These are phyloP conservation scores for Phialophora tarda DNA, from an alignment of 2,329 filamentous ascomycete genomes.

Conservation along the genomic window DNA sequence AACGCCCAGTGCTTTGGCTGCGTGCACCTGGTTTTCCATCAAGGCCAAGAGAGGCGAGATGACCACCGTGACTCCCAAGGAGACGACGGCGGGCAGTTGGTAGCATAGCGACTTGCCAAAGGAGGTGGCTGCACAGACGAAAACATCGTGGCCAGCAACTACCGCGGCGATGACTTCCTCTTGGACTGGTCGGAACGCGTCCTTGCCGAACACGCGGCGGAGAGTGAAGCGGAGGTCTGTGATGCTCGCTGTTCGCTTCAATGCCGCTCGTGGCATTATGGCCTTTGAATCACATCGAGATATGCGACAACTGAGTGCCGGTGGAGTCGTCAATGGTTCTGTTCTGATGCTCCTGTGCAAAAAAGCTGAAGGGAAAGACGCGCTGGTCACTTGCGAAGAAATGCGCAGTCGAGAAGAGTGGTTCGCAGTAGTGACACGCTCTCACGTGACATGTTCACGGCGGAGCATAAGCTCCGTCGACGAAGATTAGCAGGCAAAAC, in stretches of 20 bases:
- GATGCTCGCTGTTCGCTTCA: constrained; percentile 24
- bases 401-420: not conserved
- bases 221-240: constrained; percentile 76
- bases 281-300: not conserved
- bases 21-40: constrained; percentile 94
- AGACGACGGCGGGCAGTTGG: constrained; percentile 85
- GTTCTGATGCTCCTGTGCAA: not conserved
- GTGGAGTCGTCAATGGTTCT: not conserved
- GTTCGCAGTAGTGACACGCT: constrained; percentile 3
- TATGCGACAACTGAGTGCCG: not conserved
- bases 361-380: not conserved
- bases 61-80: constrained; percentile 87
- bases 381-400: not conserved
- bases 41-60: constrained; percentile 86
- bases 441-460: not conserved
- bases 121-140: constrained; percentile 75
- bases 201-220: constrained; percentile 73
- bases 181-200: constrained; percentile 79
- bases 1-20: constrained; percentile 74
- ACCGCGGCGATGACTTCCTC: constrained; percentile 85
- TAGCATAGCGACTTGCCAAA: constrained; percentile 96
- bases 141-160: constrained; percentile 84
- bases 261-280: constrained; percentile 19
- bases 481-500: not conserved
- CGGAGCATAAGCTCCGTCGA: not conserved